Base-by-base conservation (phyloP, 441 rosid genomes). In the Brassica balearica region DNA sequence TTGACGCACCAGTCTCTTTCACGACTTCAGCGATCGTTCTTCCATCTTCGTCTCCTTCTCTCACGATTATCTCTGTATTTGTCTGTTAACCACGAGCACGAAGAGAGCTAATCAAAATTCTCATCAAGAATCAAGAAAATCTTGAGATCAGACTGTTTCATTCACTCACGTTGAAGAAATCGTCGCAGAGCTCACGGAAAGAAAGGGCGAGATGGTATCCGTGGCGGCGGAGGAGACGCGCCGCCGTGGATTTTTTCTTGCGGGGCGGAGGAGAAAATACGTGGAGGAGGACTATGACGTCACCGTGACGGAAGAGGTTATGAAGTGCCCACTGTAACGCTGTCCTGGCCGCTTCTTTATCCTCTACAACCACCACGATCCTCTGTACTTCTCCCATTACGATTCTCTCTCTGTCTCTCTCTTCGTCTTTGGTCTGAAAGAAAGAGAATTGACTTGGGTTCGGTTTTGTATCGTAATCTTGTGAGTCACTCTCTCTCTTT, bases 31-130 rank as follows among this genome's bases (percentile, higher is more conserved):
- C 87, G 36, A 95, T 90, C 86, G 66, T 91, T 14, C 73, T 69
- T 20, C 96, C 97, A 36, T 90, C 92, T 56, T 80, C 77, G 6
- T 95, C 99, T 23, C 97, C 99, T 89, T 91, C 97, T 20, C 92
- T 84, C 17, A 94, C 98, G 27, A 92, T 79, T 2, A 94, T 94
- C 86, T 94, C 98, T 0, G 92, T 80, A 55, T 87, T 90, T 5
- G 86, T 85, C 87, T 84, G 77, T 65, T 48, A 32, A 56, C 27
- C 0, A 65, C 34, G 27, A 29, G 46, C 51, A 48, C 11, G 11
- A 32, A 3, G 19, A 62, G 46, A 34, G 1, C 22, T 5, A 15
- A 6, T 19, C 9, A 41, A 12, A 46, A 10, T 41, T 14, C 9
- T 63, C 43, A 64, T 64, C 46, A 71, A 36, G 48, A 71, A 71